Percentiles rank a stretch among this genome's conserved stretches.
Evolutionary conservation across 345 rosid species (phyloP).

Genomic region (Capsella bursapastoris): DNA sequence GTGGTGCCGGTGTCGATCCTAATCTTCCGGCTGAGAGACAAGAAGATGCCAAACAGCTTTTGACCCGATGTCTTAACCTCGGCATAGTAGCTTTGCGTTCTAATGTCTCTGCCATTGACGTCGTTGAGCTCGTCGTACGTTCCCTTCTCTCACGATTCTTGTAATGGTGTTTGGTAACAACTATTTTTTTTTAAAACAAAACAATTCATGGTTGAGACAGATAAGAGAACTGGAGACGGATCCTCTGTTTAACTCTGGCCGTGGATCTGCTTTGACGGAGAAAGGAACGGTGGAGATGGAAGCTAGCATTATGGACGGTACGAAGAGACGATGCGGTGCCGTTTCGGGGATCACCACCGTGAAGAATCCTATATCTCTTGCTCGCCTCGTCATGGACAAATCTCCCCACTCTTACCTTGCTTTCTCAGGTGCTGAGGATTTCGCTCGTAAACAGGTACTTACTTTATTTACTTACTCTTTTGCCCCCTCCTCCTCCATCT

Average conservation of each 20-base stretch:
- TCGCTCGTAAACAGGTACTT: constrained; percentile 75
- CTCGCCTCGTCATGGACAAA: constrained; percentile 94
- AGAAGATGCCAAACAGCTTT: constrained; percentile 83
- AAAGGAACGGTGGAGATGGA: constrained; percentile 98
- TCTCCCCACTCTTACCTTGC: constrained; percentile 96
- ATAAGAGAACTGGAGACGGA: constrained; percentile 86
- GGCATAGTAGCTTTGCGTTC: constrained; percentile 89
- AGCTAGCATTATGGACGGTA: constrained; percentile 97
- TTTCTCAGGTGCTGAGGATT: constrained; percentile 89
- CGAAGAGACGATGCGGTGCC: constrained; percentile 85
- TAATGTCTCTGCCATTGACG: constrained; percentile 78
- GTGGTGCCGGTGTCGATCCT: constrained; percentile 99
- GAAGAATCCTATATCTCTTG: constrained; percentile 88
- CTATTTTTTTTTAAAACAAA: background rate
- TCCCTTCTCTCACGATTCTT: background rate
- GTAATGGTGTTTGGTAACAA: background rate
- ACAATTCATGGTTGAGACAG: constrained; percentile 41
- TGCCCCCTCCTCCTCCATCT: constrained; percentile 6
- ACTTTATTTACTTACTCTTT: constrained; percentile 18
- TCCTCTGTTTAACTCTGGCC: constrained; percentile 95
- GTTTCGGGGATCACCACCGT: constrained; percentile 89
- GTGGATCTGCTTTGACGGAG: constrained; percentile 91
- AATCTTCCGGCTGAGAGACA: constrained; percentile 81
- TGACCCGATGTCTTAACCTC: constrained; percentile 82
- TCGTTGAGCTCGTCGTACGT: constrained; percentile 89